Conservation (phyloP, 1,139 yeast genomes). For the Geotrichum klebahnii region DNA sequence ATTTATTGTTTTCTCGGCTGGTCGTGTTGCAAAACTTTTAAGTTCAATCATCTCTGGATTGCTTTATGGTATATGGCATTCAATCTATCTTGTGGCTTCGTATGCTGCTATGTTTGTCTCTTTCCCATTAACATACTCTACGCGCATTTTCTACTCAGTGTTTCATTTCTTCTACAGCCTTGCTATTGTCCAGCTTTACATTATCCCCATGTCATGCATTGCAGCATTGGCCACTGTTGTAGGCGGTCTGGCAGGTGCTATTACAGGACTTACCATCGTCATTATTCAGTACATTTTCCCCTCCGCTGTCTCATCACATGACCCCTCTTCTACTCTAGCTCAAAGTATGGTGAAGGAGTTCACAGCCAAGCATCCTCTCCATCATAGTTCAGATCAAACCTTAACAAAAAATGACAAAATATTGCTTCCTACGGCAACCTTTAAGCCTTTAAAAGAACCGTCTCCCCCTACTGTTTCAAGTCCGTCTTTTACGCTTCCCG, state of each 20-base stretch:
- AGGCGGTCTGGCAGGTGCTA: constrained; percentile 5
- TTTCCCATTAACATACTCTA: neutral
- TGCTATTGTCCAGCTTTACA: constrained; percentile 2
- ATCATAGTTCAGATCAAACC: neutral
- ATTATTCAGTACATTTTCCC: constrained; percentile 8
- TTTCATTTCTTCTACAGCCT: neutral
- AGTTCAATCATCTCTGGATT: no score
- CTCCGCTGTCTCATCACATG: no score
- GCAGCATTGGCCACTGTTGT: constrained; percentile 2
- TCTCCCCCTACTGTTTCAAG: no score
- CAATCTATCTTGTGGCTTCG: no score
- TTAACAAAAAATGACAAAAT: neutral
- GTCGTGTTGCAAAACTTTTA: no score
- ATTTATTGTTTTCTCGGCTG: no score
- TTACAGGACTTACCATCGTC: neutral
- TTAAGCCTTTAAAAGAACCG: no score
- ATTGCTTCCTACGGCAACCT: no score
- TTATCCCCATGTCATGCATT: constrained; percentile 4
- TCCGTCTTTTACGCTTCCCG: no score
- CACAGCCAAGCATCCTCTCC: neutral
- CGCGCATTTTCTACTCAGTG: neutral
- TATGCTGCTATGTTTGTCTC: neutral
- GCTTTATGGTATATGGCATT: no score
- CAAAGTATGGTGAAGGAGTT: constrained; percentile 3
- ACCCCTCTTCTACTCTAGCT: no score